These are phyloP conservation scores for Pseudonitzschia multiseries DNA, from an alignment of 108 stramenopile species.

Conservation along the genomic window DNA sequence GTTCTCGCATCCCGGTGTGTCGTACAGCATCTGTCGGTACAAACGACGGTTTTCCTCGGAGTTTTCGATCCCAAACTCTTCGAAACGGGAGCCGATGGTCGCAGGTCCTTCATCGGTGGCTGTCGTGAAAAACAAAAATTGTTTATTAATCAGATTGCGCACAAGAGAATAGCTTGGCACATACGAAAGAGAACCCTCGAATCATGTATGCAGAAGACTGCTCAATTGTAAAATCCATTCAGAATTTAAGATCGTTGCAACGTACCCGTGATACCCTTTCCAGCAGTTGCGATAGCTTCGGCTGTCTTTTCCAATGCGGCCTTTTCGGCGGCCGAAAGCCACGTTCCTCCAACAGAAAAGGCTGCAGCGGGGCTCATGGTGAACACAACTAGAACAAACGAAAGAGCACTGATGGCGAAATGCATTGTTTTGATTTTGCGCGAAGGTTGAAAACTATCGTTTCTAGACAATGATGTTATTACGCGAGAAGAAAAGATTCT, in stretches of 20 bases:
- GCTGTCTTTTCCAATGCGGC: conserved; percentile 50
- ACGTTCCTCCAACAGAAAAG: conserved; percentile 46
- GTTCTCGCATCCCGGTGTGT: conserved; percentile 61
- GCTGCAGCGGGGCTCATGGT: conserved; percentile 7
- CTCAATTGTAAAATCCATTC: neutral
- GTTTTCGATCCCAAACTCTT: conserved; percentile 75
- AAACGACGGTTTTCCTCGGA: conserved; percentile 79
- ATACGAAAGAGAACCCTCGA: no score
- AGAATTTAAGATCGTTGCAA: neutral
- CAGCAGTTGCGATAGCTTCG: conserved; percentile 36
- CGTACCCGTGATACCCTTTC: conserved; percentile 49
- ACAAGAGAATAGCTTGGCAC: neutral
- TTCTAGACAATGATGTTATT: no score
- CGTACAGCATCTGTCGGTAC: conserved; percentile 88
- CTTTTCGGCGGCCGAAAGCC: conserved; percentile 41
- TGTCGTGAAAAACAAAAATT: conserved; percentile 17
- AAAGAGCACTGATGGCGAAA: neutral
- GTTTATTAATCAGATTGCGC: neutral
- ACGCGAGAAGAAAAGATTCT: neutral
- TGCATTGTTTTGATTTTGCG: conserved; percentile 13
- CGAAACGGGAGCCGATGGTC: conserved; percentile 83
- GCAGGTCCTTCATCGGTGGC: conserved; percentile 87
- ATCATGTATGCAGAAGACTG: neutral
- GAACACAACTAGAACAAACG: neutral
- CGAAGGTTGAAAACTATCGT: neutral